These are phyloP conservation scores for Xylaria nigripes DNA, from an alignment of 495 filamentous ascomycete species.

Conservation along the genomic window DNA sequence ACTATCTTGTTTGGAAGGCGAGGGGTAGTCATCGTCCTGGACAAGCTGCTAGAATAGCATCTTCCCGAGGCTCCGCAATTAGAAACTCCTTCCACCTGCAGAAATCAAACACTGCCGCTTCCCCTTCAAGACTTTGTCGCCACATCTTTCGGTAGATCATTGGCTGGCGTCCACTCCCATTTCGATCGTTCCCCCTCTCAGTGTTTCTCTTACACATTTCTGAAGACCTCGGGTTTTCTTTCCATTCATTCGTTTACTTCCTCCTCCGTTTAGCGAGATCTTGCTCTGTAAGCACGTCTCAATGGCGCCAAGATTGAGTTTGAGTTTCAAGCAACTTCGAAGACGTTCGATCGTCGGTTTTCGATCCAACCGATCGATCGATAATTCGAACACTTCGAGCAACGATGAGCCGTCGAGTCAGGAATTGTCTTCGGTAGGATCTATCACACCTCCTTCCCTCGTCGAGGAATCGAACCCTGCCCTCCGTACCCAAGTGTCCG, in stretches of 20 bases:
- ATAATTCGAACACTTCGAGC: constrained; percentile 46
- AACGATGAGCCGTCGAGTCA: constrained; percentile 38
- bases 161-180: neutral
- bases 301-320: constrained; percentile 57
- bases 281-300: constrained; percentile 6
- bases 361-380: constrained; percentile 46
- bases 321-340: constrained; percentile 62
- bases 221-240: neutral
- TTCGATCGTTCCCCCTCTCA: neutral
- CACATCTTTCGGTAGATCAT: neutral
- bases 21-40: constrained; percentile 2
- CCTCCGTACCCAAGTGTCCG: constrained; percentile 41
- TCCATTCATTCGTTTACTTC: neutral
- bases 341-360: constrained; percentile 64
- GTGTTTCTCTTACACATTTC: neutral
- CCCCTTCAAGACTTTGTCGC: neutral
- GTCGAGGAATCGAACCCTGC: constrained; percentile 38
- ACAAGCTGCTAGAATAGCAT: neutral
- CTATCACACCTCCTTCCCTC: constrained; percentile 39
- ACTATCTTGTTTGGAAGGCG: neutral
- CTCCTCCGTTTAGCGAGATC: neutral
- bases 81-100: neutral
- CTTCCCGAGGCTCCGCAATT: neutral
- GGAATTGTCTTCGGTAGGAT: constrained; percentile 39
- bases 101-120: neutral